Evolutionary conservation across 2,329 filamentous ascomycete species (phyloP), one percentile per base, ranked within the genome.

Genomic region (Ilyonectria sp.): DNA sequence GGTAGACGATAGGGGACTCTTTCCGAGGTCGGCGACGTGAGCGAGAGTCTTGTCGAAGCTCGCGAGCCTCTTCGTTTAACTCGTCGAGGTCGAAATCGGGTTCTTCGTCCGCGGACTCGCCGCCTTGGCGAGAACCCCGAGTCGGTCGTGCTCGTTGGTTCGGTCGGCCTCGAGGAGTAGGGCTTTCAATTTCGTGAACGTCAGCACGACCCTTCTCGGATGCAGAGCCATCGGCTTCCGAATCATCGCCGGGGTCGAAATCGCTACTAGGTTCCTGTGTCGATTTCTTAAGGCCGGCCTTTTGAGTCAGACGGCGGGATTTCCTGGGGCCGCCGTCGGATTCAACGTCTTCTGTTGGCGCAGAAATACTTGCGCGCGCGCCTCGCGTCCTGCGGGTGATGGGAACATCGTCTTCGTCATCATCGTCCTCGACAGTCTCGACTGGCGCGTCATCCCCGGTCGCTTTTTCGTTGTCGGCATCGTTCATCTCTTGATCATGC

Each of bases 21-120:
- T 89, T 84, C 71, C 87, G 75, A 67, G 84, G 81, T 71, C 87
- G 80, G 62, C 87, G 85, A 29, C 87, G 84, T 17, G 86, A 82
- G 40, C 84, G 83, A 7, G 88, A 89, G 63, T 85, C 86, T 71
- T 87, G 82, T 55, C 85, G 83, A 52, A 92, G 83, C 65, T 92
- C 90, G 69, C 89, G 85, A 15, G 90, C 85, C 76, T 93, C 91
- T 78, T 91, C 89, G 6, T 88, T 89, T 58, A 92, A 79, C 75
- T 93, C 91, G 65, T 92, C 87, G 56, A 87, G 81, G 71, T 92
- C 89, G 19, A 91, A 83, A 47, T 87, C 86, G 67, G 83, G 85
- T 73, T 85, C 91, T 70, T 85, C 90, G 71, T 85, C 90, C 70
- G 79, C 87, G 1, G 89, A 90, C 47, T 86, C 87, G 11, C 79